Base-by-base conservation (phyloP, 805 yeast genomes). In the Saturnispora diversa region DNA sequence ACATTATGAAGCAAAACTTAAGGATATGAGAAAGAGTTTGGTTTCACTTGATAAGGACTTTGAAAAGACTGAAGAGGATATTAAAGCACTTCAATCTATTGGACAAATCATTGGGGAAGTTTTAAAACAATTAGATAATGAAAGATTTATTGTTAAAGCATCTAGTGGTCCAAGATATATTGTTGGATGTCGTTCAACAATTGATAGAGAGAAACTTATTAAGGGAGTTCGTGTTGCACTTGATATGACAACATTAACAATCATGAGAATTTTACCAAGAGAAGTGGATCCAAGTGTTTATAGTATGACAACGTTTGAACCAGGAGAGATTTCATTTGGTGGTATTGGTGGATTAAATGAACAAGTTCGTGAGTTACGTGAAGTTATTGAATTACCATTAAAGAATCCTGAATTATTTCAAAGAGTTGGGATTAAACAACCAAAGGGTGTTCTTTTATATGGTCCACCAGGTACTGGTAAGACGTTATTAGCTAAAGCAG, bases 401-500 rank as follows among this genome's bases (percentile, higher is more conserved):
- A 92, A 92, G 63, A 92, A 92, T 62, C 98, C 98, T 2, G 98
- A 92, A 64, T 72, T 92, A 53, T 92, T 92, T 63, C 69, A 84
- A 46, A 79, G 98, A 60, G 96, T 92, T 25, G 98, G 98, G 36
- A 92, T 92, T 63, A 87, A 87, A 59, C 95, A 97, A n/a, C 98
- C 98, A 43, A 92, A 92, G 64, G 99, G 99, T 62, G 68, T 92
- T 56, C 68, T 92, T 48, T 68, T 92, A 34, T 90, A 67, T 55
- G 99, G 99, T 35, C 99, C 99, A 22, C 99, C 99, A 23, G 98
- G 98, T 64, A 92, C 98, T 0, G 98, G 98, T 74, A 92, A 92
- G 62, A 92, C 98, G 0, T 71, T 92, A 52, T 90, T 92, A 65
- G 99, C 99, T 1, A 92, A 92, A 58, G 95, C 95, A 0, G 85